Base-by-base conservation (phyloP, 2,329 filamentous ascomycete genomes). In the Cladosporium sp. region DNA sequence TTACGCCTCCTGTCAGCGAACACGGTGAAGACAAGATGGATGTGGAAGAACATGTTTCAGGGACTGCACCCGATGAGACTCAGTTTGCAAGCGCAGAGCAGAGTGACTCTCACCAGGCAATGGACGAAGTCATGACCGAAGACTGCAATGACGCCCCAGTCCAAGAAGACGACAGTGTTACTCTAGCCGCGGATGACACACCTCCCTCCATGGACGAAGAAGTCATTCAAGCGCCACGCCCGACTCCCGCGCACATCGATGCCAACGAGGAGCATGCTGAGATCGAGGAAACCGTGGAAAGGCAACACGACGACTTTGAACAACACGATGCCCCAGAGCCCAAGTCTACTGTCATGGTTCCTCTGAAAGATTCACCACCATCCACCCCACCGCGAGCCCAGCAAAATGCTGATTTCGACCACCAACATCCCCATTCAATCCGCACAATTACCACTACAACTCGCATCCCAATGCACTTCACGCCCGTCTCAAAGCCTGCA, bases 1-100 rank as follows among this genome's bases (percentile, higher is more conserved):
- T 85, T 57, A 76, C 80, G 11, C 79, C 83, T 4, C 76, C 77
- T 15, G 76, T 84, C 59, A 84, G 82, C 41, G 78, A 81, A 49
- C 84, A 85, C 62, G 77, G 78, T 25, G 67, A 67, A 18, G 62
- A 65, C 19, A 55, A 58, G 2, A 68, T 42, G 19, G 49, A 51
- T 2, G 29, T 42, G 47, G 51, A 39, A 30, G 19, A 22, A 6
- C 9, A 29, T 7, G 13, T 29, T 11, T 5, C 40, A 2, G 32
- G 27, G 27, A 4, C 39, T n/a, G 48, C 18, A 3, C 7, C 29
- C 15, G 33, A 12, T 6, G 5, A 38, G 20, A 8, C 15, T 38
- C 11, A 18, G 19, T 6, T 15, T 29, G 12, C 11, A 11, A 16
- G 2, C 15, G 12, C 35, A 16, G 20, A 39, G 18, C 12, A 32